phyloP scores from a whole-genome alignment of 164 flowering plant genomes.

The Stephania yunnanensis region DNA sequence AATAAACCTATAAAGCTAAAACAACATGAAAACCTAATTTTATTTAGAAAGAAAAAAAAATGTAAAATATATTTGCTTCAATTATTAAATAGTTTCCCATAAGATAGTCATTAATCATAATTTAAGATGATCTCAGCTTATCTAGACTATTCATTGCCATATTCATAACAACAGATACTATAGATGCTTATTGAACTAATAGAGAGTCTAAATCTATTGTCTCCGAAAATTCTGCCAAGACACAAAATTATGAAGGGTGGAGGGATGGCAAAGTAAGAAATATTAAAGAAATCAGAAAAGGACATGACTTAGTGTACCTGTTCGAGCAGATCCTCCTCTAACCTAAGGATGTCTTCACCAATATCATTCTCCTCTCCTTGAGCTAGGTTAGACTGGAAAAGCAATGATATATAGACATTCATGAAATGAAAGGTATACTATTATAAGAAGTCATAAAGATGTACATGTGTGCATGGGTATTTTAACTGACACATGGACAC shows the following conservation, averaged over 20 bases:
- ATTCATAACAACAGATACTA: neutral
- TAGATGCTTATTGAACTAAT: neutral
- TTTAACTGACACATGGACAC: neutral
- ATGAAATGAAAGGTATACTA: neutral
- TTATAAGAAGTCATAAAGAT: neutral
- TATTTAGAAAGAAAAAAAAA: neutral
- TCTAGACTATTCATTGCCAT: neutral
- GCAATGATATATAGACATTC: constrained; percentile 5
- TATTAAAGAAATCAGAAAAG: neutral
- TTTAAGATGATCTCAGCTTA: neutral
- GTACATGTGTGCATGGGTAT: no score
- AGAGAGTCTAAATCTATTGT: neutral
- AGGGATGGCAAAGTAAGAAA: neutral
- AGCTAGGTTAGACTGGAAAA: constrained; percentile 39
- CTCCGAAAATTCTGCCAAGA: neutral
- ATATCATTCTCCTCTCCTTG: constrained; percentile 54
- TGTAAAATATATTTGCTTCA: neutral
- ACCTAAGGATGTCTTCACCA: constrained; percentile 37
- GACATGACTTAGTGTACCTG: constrained; percentile 38
- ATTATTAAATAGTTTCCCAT: neutral
- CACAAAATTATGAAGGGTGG: neutral
- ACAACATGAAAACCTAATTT: neutral
- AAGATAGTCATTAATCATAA: neutral
- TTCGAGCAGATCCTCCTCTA: constrained; percentile 40
- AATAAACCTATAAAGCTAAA: neutral